Conservation (phyloP, 2,329 filamentous ascomycete species). For the Trichoderma pleuroti region DNA sequence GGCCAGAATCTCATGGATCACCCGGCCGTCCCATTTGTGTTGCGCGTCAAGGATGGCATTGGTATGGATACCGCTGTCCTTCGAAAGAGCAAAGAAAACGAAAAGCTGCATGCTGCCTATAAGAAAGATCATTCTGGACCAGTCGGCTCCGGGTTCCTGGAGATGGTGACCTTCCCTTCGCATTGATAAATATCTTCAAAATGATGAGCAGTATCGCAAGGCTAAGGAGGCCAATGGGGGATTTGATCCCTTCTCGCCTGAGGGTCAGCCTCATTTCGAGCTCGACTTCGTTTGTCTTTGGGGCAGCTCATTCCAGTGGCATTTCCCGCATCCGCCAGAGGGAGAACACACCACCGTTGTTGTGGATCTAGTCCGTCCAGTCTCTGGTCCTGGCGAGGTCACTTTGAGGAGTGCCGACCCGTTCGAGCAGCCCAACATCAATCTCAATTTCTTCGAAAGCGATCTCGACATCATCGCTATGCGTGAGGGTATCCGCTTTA, state of each 20-base stretch:
- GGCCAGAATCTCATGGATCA: conserved; percentile 63
- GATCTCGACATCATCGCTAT: conserved; percentile 54
- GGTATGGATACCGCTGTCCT: conserved; percentile 41
- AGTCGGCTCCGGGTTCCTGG: conserved; percentile 40
- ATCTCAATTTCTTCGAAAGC: conserved; percentile 56
- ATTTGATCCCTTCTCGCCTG: conserved; percentile 52
- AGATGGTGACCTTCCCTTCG: conserved; percentile 56
- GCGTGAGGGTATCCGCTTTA: conserved; percentile 55
- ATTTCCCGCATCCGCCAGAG: conserved; percentile 37
- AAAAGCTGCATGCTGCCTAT: conserved; percentile 36
- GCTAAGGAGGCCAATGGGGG: conserved; percentile 41
- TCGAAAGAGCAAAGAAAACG: conserved; percentile 33
- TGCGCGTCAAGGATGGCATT: conserved; percentile 41
- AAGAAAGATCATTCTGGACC: conserved; percentile 38
- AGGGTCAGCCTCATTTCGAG: conserved; percentile 58
- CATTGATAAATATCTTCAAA: conserved; percentile 51
- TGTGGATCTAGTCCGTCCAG: conserved; percentile 42
- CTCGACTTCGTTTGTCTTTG: conserved; percentile 61
- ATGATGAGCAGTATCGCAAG: conserved; percentile 44
- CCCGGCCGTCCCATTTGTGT: conserved; percentile 50
- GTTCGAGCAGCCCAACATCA: conserved; percentile 55
- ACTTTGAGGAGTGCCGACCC: conserved; percentile 54
- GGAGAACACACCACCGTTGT: conserved; percentile 57
- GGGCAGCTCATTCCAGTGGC: conserved; percentile 46
- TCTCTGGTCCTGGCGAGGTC: conserved; percentile 49